Percentiles rank a stretch among this genome's conserved stretches.
Conservation (phyloP, 257 asterid genomes). For the Anisodus acutangulus region DNA sequence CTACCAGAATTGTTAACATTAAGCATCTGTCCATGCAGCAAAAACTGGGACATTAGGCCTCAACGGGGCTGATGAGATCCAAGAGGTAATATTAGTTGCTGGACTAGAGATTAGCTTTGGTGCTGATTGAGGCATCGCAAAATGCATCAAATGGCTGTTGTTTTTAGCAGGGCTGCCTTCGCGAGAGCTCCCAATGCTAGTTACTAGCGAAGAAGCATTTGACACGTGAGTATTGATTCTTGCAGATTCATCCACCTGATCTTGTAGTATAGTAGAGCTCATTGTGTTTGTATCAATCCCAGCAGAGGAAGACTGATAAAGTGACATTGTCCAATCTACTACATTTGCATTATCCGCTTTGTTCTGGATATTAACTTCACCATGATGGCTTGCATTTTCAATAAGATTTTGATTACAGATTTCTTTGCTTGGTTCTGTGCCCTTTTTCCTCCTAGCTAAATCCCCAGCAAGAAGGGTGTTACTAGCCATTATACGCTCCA, state of each 20-base stretch:
- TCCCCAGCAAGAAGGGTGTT: slow-evolving; percentile 78
- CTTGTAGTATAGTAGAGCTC: slow-evolving; percentile 35
- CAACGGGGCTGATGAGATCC: slow-evolving; percentile 65
- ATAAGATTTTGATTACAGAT: not conserved
- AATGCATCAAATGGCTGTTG: slow-evolving; percentile 39
- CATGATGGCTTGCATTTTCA: not conserved
- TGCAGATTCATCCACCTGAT: slow-evolving; percentile 35
- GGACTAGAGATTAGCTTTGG: slow-evolving; percentile 49
- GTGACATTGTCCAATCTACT: slow-evolving; percentile 59
- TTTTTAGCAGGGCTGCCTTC: slow-evolving; percentile 68
- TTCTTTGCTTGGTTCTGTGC: slow-evolving; percentile 28
- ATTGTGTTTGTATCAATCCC: slow-evolving; percentile 42
- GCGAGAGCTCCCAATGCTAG: slow-evolving; percentile 64
- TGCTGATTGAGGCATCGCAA: slow-evolving; percentile 47
- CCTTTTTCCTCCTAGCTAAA: slow-evolving; percentile 67
- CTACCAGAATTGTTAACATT: slow-evolving; percentile 33
- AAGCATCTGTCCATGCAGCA: slow-evolving; percentile 89
- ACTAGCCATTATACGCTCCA: slow-evolving; percentile 83
- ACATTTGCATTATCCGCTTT: slow-evolving; percentile 35
- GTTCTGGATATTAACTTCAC: not conserved
- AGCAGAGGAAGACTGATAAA: slow-evolving; percentile 46
- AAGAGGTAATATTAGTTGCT: slow-evolving; percentile 42
- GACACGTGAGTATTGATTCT: slow-evolving; percentile 46
- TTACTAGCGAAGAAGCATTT: slow-evolving; percentile 53
- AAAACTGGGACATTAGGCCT: slow-evolving; percentile 80